phyloP scores from a whole-genome alignment of 2,329 filamentous ascomycete genomes.

The Arthroderma sp. region DNA sequence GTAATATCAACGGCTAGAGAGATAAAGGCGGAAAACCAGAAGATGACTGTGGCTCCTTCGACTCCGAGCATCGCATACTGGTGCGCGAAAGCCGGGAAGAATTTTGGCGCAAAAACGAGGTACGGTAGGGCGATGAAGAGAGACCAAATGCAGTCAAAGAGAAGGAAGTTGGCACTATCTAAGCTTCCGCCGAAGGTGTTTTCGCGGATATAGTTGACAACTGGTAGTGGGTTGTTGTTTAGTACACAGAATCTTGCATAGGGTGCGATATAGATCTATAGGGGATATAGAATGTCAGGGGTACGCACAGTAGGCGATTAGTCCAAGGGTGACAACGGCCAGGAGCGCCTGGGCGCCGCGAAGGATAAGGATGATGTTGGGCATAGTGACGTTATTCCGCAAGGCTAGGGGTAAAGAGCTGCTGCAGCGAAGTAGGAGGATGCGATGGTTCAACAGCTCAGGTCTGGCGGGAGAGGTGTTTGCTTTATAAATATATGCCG shows the following conservation, averaged over 20 bases:
- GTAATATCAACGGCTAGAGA: slow-evolving; percentile 57
- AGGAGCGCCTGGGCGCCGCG: slow-evolving; percentile 57
- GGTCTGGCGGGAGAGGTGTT: neutral
- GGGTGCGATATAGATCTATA: neutral
- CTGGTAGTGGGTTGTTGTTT: slow-evolving; percentile 28
- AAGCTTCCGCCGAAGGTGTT: slow-evolving; percentile 37
- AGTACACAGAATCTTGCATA: too few species aligned
- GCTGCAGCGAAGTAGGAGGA: too few species aligned
- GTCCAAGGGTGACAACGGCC: slow-evolving; percentile 60
- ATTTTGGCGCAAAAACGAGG: slow-evolving; percentile 54
- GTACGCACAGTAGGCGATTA: slow-evolving; percentile 58
- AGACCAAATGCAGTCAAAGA: slow-evolving; percentile 70
- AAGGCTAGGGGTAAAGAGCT: neutral
- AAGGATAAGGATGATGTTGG: slow-evolving; percentile 23
- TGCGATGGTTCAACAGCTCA: neutral
- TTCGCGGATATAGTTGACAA: slow-evolving; percentile 40
- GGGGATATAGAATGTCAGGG: neutral
- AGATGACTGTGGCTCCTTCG: slow-evolving; percentile 63
- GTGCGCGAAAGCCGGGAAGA: slow-evolving; percentile 50
- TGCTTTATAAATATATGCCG: neutral
- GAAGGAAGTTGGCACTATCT: slow-evolving; percentile 57
- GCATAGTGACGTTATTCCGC: neutral
- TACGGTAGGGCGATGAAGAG: slow-evolving; percentile 56
- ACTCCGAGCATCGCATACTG: slow-evolving; percentile 53
- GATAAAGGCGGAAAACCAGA: slow-evolving; percentile 83